Base-by-base conservation (phyloP, 805 yeast species). In the Ogataea pignaliae region DNA sequence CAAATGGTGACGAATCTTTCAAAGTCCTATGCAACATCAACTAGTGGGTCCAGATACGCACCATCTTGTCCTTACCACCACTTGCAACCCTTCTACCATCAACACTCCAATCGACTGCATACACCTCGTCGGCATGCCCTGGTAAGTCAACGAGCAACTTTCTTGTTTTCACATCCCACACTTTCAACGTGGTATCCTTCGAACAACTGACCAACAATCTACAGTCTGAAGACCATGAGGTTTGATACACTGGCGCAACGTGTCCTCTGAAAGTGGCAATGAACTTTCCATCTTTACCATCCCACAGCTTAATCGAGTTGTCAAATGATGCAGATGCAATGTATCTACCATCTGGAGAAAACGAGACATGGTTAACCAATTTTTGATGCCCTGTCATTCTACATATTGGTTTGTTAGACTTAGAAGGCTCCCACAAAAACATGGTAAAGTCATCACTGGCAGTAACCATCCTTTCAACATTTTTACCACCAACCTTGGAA, bases 361-460 rank as follows among this genome's bases (percentile, higher is more conserved):
- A 93, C 12, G 88, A 81, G 11, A 93, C 99, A 63, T 91, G 97
- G 59, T 93, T 93, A 16, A 93, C 98, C 28, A 91, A 72, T 65
- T 93, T 93, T 61, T 93, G 99, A 65, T 93, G 99, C 26, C 99
- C 99, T 1, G 97, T 89, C 93, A 93, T 85, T 59, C 99, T 78
- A 44, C 89, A 82, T 7, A 93, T 64, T 1, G 99, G 99, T 61
- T 90, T 93, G 33, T 75, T 72, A 2, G 83, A 70, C 61, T 79
- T 84, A 40, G 81, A 65, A 15, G 97, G 98, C 56, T 90, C 95
- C 99, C 99, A 93, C 48, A 93, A 66, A 55, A 85, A 93, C 97
- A 93, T 93, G 21, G 99, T 93, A 67, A 91, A 91, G 67, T 93
- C 99, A 61, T 93, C 99, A 61, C 90, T 80, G 11, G 97, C 98